Evolutionary conservation across 148 eudicot species (phyloP), one percentile per base, ranked within the genome.

Genomic region (Spergularia bocconei): DNA sequence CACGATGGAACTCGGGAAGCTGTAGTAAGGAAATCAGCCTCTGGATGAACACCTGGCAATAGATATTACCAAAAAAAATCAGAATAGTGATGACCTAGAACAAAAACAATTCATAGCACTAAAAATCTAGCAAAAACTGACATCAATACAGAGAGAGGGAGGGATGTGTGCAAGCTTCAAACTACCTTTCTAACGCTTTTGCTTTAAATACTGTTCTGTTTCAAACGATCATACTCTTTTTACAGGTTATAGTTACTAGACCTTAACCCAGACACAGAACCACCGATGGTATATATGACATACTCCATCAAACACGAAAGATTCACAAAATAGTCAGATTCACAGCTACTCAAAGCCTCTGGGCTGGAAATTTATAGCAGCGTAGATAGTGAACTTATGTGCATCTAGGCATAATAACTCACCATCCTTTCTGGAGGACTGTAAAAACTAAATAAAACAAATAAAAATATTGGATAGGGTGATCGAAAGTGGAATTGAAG

Each of bases 21-120:
- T 70, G 44, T 72, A 85, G 88, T 64, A 92, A 70, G 71, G 83
- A 75, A 50, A 90, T 69, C 80, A 92, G 70, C 83, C 88, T 90
- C 78, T 87, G 97, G 63, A 91, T 71, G 79, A 88, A 95, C 47
- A 82, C 90, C 98, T 95, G 83, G 13, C 68, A 63, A 58, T 48
- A 36, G 21, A 59, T 23, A 64, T 23, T 16, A 11, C 13, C 11
- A 36, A 54, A 12, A 29, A 36, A 4, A 69, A 36, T 69, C 11
- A 20, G 17, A 3, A 53, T 61, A 51, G 13, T 59, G 44, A 23
- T 69, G 17, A 75, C 17, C 62, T 17, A 47, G 17, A 76, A 36
- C 14, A 29, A 33, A 74, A 52, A 20, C 21, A 7, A 36, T 17
- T 25, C 17, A 56, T 2, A 56, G 15, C 36, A 59, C 14, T 3